Percentiles rank a stretch among this genome's conserved stretches.
These are phyloP conservation scores for Pichia sp. DNA, from an alignment of 1,139 yeast species.

Conservation along the genomic window DNA sequence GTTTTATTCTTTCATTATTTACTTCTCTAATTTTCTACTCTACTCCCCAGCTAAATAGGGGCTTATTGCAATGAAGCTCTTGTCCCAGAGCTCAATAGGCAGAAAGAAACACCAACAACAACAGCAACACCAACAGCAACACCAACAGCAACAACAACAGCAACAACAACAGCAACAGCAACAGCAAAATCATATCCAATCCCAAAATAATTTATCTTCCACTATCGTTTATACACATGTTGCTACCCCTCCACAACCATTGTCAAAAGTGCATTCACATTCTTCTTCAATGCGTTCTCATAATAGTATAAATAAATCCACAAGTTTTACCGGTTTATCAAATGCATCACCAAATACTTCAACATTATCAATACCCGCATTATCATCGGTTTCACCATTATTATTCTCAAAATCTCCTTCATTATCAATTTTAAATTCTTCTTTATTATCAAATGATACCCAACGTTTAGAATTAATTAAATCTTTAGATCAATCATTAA, in stretches of 20 bases:
- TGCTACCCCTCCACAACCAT: not conserved
- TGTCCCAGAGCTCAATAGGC: too few relatives aligned
- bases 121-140: too few relatives aligned
- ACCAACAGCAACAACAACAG: too few relatives aligned
- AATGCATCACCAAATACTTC: constrained; percentile 7
- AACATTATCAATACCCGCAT: constrained; percentile 1
- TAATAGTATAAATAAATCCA: not conserved
- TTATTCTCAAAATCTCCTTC: constrained; percentile 3
- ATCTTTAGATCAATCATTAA: constrained; percentile 39
- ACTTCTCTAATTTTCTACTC: too few relatives aligned
- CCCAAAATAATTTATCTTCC: too few relatives aligned
- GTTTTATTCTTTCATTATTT: too few relatives aligned
- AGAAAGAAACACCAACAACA: too few relatives aligned
- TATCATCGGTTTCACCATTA: constrained; percentile 2
- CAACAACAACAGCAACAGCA: too few relatives aligned
- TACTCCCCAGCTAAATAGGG: too few relatives aligned
- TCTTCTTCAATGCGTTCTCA: constrained; percentile 9
- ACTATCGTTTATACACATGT: too few relatives aligned
- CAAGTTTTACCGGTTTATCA: not conserved
- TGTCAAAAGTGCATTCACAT: constrained; percentile 5
- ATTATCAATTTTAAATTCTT: not conserved
- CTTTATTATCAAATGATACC: constrained; percentile 4
- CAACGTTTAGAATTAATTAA: constrained; percentile 29
- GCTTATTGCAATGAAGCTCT: too few relatives aligned
- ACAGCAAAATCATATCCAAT: too few relatives aligned